These are phyloP conservation scores for Nemania bipapillata DNA, from an alignment of 2,329 filamentous ascomycete species.

Conservation along the genomic window DNA sequence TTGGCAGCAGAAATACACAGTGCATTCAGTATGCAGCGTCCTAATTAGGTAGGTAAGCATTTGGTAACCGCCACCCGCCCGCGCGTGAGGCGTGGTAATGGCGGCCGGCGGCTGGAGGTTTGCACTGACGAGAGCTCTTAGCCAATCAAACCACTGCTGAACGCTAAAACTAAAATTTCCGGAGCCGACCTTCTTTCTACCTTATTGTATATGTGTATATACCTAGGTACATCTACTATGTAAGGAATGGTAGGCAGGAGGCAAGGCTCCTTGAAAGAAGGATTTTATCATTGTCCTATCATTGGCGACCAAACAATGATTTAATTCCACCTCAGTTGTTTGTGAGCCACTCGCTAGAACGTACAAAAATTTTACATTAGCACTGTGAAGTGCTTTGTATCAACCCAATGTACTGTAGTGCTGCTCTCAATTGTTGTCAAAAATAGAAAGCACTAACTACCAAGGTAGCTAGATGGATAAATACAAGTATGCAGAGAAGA, in stretches of 20 bases:
- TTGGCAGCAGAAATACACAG: slow-evolving; percentile 29
- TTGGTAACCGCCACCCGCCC: slow-evolving; percentile 6
- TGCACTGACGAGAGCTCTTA: slow-evolving; percentile 6
- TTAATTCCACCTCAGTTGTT: not conserved
- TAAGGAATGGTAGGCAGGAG: too few relatives aligned
- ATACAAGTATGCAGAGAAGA: too few relatives aligned
- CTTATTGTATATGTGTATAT: too few relatives aligned
- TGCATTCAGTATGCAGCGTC: not conserved
- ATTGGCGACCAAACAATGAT: not conserved
- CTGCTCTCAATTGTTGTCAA: too few relatives aligned
- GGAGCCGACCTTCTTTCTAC: not conserved
- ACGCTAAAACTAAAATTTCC: slow-evolving; percentile 24
- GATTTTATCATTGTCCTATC: not conserved
- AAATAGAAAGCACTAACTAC: too few relatives aligned
- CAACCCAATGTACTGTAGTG: too few relatives aligned
- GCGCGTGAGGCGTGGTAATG: not conserved
- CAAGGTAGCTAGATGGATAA: too few relatives aligned
- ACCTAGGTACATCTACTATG: too few relatives aligned
- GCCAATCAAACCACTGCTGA: slow-evolving; percentile 36
- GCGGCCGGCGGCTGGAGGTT: slow-evolving; percentile 29
- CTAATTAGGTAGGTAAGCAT: too few relatives aligned
- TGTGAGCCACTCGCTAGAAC: not conserved
- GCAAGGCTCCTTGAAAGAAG: not conserved
- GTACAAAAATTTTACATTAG: not conserved
- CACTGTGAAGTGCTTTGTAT: not conserved